phyloP scores from a whole-genome alignment of 2,329 filamentous ascomycete species.

The Pyrenophora graminea region DNA sequence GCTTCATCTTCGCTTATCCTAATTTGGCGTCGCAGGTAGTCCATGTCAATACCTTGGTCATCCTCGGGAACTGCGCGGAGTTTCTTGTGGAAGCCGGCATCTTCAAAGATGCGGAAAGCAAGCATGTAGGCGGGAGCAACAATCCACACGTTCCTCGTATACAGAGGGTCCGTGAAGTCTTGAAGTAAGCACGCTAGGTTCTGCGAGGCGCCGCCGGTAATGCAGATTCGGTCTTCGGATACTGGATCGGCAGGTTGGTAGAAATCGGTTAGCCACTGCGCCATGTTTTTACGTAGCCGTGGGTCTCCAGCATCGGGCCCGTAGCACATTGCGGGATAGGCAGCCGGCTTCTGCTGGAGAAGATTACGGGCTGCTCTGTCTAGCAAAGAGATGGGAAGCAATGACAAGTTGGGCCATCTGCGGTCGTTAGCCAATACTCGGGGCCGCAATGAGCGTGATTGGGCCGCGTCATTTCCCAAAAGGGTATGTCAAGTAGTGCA shows the following conservation, averaged over 20 bases:
- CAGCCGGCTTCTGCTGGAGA: constrained; percentile 63
- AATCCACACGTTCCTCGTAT: constrained; percentile 78
- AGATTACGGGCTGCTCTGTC: constrained; percentile 63
- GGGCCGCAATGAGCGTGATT: constrained; percentile 6
- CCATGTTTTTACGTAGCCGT: constrained; percentile 65
- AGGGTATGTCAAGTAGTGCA: constrained; percentile 12
- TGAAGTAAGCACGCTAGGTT: constrained; percentile 76
- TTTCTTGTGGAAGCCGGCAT: constrained; percentile 70
- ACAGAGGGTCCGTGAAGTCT: constrained; percentile 77
- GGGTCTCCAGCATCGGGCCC: constrained; percentile 71
- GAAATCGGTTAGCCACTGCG: constrained; percentile 69
- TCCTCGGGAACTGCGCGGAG: constrained; percentile 76
- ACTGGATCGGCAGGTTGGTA: constrained; percentile 58
- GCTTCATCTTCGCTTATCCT: constrained; percentile 54
- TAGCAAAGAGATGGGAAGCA: constrained; percentile 69
- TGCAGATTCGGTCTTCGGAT: constrained; percentile 67
- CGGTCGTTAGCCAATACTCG: constrained; percentile 22
- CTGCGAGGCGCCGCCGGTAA: constrained; percentile 85
- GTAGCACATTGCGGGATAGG: constrained; percentile 72
- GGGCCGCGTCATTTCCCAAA: constrained; percentile 20
- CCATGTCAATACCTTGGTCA: constrained; percentile 74
- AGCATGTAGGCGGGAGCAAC: constrained; percentile 82
- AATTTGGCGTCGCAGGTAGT: constrained; percentile 59
- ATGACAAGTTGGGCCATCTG: constrained; percentile 68
- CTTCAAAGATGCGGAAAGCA: constrained; percentile 83